Evolutionary conservation across 345 rosid genomes (phyloP).

Genomic region (Lepidium didymum): DNA sequence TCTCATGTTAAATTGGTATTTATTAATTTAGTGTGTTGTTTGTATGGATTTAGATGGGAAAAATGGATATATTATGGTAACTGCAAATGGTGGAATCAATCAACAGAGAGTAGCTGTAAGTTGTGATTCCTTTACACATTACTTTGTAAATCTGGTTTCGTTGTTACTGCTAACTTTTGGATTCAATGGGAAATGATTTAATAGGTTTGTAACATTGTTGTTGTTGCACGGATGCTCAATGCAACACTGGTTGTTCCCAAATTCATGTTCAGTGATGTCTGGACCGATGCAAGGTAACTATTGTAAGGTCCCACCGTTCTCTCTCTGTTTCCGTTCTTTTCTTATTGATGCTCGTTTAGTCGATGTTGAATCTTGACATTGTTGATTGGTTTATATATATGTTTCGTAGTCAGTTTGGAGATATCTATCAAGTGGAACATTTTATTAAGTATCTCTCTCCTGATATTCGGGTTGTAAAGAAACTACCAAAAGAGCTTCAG

Average conservation of each 20-base stretch:
- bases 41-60: constrained; percentile 48
- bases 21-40: not conserved
- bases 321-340: not conserved
- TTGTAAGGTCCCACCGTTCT: constrained; percentile 16
- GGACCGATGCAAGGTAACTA: constrained; percentile 85
- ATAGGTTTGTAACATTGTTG: constrained; percentile 94
- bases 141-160: not conserved
- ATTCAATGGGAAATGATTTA: not conserved
- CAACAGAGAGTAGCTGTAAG: constrained; percentile 99
- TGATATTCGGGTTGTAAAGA: constrained; percentile 76
- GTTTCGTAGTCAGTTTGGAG: constrained; percentile 67
- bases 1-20: not conserved
- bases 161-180: constrained; percentile 11
- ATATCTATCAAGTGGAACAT: constrained; percentile 89
- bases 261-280: constrained; percentile 91
- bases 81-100: constrained; percentile 97
- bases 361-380: not conserved
- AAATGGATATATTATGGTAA: constrained; percentile 83
- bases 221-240: constrained; percentile 71
- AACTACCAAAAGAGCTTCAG: constrained; percentile 70
- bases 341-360: not conserved
- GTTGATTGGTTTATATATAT: constrained; percentile 4
- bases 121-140: not conserved
- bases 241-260: constrained; percentile 87
- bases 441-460: constrained; percentile 72